phyloP scores from a whole-genome alignment of 352 stramenopile genomes.

The Globisporangium echinulatum region DNA sequence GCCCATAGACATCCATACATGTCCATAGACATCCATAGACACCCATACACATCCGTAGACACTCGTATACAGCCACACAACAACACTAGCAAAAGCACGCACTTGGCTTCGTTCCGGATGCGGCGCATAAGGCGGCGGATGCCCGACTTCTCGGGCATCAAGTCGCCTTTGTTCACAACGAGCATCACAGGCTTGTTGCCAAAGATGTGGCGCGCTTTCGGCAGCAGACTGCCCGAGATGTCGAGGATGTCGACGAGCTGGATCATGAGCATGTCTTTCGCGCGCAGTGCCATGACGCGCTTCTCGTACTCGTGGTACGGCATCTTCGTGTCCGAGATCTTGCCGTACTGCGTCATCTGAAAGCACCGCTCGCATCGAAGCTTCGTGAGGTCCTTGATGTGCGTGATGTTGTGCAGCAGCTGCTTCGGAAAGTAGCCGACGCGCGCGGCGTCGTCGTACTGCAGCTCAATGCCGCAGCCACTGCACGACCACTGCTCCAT shows the following conservation, averaged over 20 bases:
- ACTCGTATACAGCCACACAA: background rate
- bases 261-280: constrained; percentile 87
- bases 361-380: constrained; percentile 84
- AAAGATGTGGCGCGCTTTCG: constrained; percentile 80
- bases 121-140: constrained; percentile 73
- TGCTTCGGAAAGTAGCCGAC: constrained; percentile 68
- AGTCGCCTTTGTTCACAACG: constrained; percentile 88
- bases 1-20: background rate
- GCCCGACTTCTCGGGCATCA: constrained; percentile 82
- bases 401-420: constrained; percentile 51
- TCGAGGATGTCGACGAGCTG: constrained; percentile 91
- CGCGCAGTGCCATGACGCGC: constrained; percentile 76
- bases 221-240: constrained; percentile 84
- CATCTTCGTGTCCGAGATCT: constrained; percentile 80
- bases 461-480: constrained; percentile 75
- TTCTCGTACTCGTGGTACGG: constrained; percentile 86
- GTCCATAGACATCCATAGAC: too few species aligned
- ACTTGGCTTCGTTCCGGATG: constrained; percentile 76
- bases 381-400: constrained; percentile 70
- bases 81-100: constrained; percentile 6
- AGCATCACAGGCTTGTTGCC: constrained; percentile 88
- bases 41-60: too few species aligned
- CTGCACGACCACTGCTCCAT: constrained; percentile 84
- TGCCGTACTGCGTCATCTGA: constrained; percentile 83
- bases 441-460: constrained; percentile 51